Percentiles rank a stretch among this genome's conserved stretches.
Evolutionary conservation across 2,329 filamentous ascomycete genomes (phyloP).

Genomic region (Hirsutella rhossiliensis): DNA sequence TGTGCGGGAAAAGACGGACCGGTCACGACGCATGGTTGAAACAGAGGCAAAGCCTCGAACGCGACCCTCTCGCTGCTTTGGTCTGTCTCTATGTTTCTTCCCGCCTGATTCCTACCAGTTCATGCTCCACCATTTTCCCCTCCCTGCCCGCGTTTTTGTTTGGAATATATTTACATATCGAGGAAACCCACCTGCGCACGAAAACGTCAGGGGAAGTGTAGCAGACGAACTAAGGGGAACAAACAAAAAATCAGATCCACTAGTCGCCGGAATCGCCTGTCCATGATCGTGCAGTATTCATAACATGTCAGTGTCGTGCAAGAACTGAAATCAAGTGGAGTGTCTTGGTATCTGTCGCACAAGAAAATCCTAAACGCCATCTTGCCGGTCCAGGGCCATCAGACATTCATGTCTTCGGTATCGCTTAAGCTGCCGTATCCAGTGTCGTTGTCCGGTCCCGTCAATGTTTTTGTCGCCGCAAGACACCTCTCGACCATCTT

Average conservation of each 20-base stretch:
- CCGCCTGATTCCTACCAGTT: too few species aligned
- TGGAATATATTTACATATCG: too few species aligned
- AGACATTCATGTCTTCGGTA: constrained; percentile 21
- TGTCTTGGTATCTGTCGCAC: neutral
- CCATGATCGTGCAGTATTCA: neutral
- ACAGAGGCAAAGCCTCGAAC: too few species aligned
- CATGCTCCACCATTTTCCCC: too few species aligned
- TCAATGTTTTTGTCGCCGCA: constrained; percentile 39
- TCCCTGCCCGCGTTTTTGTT: too few species aligned
- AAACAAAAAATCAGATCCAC: neutral
- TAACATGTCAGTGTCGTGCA: neutral
- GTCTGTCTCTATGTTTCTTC: too few species aligned
- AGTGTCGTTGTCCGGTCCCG: constrained; percentile 48
- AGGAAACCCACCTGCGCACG: too few species aligned
- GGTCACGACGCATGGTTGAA: too few species aligned
- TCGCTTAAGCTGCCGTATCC: constrained; percentile 49
- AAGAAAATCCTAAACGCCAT: neutral
- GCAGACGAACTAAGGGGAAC: too few species aligned
- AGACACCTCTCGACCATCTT: constrained; percentile 45
- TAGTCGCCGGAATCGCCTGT: neutral
- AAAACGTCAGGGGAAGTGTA: too few species aligned
- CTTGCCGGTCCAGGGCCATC: neutral
- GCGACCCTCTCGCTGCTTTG: too few species aligned
- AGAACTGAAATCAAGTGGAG: neutral
- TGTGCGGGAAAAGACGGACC: too few species aligned